Evolutionary conservation across 139 green algal species (phyloP), one percentile per base, ranked within the genome.

Genomic region (Chloropicon primus): DNA sequence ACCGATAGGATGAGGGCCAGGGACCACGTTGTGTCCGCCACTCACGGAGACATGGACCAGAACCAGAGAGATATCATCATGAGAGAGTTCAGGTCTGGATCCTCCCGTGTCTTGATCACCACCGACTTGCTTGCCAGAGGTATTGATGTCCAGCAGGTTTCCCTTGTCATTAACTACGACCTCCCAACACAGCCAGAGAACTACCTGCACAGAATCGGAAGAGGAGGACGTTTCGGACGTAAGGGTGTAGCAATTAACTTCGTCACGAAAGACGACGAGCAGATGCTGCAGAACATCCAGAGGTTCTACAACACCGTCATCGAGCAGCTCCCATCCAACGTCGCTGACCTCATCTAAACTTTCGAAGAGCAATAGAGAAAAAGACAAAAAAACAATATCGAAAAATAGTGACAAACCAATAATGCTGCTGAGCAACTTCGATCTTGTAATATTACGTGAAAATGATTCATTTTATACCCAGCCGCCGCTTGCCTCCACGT

Each of bases 221-320:
- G 93, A 74, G 93, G 85, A 28, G 93, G 93, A 3, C 92, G 93
- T 81, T 98, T 98, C 80, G 93, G 93, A 26, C 89, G 93, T 80
- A 98, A 98, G 92, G 96, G 96, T 87, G 96, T 99, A 71, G 94
- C 96, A 80, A 99, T 99, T 91, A 99, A 99, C 92, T 99, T 99
- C 81, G 95, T 98, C 72, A 94, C 87, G 78, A 88, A 89, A 72
- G 94, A 98, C 22, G 94, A 98, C 80, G 91, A 96, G 89, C 87
- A 90, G 80, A 90, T 97, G 85, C 86, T 98, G 78, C 80, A 90
- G 85, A 94, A 99, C 87, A 97, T 99, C 82, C 95, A 99, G 92
- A 86, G 87, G 26, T 99, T 98, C 90, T 98, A 98, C 93, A 97
- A 98, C 90, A 99, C 95, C 28, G 85, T 95, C 24, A 93, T 99